These are phyloP conservation scores for Aspergillus cavernicola DNA, from an alignment of 495 filamentous ascomycete genomes.

Conservation along the genomic window DNA sequence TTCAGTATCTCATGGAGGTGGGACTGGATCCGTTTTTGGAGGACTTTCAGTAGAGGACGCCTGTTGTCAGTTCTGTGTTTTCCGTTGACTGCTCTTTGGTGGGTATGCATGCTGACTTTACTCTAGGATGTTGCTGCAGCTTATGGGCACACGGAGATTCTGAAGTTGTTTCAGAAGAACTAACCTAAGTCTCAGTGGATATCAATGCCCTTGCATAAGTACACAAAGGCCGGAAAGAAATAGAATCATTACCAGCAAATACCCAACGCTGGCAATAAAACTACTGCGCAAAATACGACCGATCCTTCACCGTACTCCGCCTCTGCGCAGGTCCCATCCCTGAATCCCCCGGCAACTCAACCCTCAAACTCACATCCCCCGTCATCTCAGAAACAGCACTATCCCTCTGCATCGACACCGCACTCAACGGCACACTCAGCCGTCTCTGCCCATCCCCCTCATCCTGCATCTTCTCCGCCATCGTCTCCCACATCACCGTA, in stretches of 20 bases:
- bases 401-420: background rate
- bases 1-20: background rate
- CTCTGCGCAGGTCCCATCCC: background rate
- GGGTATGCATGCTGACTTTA: background rate
- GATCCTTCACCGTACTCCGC: background rate
- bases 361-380: constrained; percentile 12
- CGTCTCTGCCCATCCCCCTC: background rate
- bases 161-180: constrained; percentile 6
- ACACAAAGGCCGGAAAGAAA: too few relatives aligned
- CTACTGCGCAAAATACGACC: background rate
- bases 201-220: too few relatives aligned
- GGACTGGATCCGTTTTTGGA: constrained; percentile 6
- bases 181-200: too few relatives aligned
- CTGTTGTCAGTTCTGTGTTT: background rate
- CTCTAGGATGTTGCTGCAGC: constrained; percentile 7
- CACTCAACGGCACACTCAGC: background rate
- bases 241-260: too few relatives aligned
- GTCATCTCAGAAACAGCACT: constrained; percentile 6
- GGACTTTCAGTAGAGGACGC: background rate
- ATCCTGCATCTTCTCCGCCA: constrained; percentile 12
- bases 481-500: constrained; percentile 3
- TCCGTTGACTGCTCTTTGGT: background rate
- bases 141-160: constrained; percentile 1
- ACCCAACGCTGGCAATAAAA: too few relatives aligned
- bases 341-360: constrained; percentile 10